Evolutionary conservation across 208 protist genomes (phyloP), one percentile per base, ranked within the genome.

Genomic region (Acanthamoeba lenticulata): DNA sequence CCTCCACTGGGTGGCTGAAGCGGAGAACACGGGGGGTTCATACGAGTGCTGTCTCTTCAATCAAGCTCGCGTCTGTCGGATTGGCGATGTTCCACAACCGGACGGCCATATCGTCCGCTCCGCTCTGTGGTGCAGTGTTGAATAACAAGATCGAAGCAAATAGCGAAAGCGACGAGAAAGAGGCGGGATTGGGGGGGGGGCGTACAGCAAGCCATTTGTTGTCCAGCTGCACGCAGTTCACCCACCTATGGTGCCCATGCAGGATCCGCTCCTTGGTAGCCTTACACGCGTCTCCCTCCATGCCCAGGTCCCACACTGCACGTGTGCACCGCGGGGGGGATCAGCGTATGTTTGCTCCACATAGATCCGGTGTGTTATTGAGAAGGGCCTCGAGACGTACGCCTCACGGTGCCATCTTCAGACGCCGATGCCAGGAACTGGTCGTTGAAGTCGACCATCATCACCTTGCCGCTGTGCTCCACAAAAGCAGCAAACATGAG

Each of bases 381-480:
- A 5, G 17, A 21, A 3, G 19, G 17, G 27, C 19, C 49, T 0
- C 19, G 49, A 21, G 49, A 1, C 29, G 19, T 77, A 77, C 67
- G 67, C 40, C 67, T 17, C 67, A 77, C 67, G 24, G 67, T 77
- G 19, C 67, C 67, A n/a, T 77, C 67, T 21, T 77, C 67, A 17
- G 67, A 36, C 6, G 67, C 67, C 6, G 67, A 77, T 24, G 36
- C 29, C 29, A 77, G 67, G 67, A 40, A 27, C 67, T 36, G 29
- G 5, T 77, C 67, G 67, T 77, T 42, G 36, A 77, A 77, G 29
- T 77, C 67, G 34, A 77, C 67, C 67, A 77, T 77, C 67, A 77
- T 77, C 67, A 77, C 67, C 36, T 77, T 77, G 13, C 67, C 67
- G 32, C 67, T 77, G 34, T 13, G 60, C 1, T 29, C 13, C 21